These are phyloP conservation scores for Chlamydomonas urium DNA, from an alignment of 139 green algal species.

Conservation along the genomic window DNA sequence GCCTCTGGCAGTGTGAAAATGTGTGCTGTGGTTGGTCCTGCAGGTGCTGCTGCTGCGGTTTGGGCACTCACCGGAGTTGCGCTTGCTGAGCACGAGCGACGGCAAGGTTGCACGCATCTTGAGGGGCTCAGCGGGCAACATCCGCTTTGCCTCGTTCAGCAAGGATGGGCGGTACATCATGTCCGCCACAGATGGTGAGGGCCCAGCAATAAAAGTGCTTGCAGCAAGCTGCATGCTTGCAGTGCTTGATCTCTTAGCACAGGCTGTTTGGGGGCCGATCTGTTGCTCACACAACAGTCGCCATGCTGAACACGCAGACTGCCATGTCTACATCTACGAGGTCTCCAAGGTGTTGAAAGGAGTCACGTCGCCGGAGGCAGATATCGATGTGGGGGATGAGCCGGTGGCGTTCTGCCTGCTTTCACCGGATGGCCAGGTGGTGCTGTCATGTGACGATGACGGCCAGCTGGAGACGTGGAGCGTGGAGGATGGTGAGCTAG, in stretches of 20 bases:
- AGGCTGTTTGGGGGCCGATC: background rate
- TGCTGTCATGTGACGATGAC: constrained; percentile 39
- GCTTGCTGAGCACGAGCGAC: background rate
- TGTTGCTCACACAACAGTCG: background rate
- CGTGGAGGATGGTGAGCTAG: background rate
- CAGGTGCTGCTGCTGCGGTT: background rate
- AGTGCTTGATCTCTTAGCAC: no score
- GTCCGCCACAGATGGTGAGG: constrained; percentile 13
- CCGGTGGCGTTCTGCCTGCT: constrained; percentile 30
- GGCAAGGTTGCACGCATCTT: background rate
- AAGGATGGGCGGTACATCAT: background rate
- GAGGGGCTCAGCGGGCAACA: background rate
- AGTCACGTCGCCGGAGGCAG: constrained; percentile 2
- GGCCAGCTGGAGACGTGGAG: constrained; percentile 43
- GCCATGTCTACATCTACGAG: constrained; percentile 18
- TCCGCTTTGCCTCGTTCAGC: constrained; percentile 22
- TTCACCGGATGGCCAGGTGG: constrained; percentile 5
- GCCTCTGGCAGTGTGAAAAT: background rate
- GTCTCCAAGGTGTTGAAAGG: background rate
- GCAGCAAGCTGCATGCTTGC: no score
- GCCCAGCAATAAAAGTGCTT: background rate
- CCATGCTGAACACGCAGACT: constrained; percentile 9
- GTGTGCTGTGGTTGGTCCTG: background rate
- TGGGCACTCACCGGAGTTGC: background rate
- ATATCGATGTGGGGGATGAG: constrained; percentile 37